phyloP scores from a whole-genome alignment of 305 asterid genomes.

The Plantago lanceolata region DNA sequence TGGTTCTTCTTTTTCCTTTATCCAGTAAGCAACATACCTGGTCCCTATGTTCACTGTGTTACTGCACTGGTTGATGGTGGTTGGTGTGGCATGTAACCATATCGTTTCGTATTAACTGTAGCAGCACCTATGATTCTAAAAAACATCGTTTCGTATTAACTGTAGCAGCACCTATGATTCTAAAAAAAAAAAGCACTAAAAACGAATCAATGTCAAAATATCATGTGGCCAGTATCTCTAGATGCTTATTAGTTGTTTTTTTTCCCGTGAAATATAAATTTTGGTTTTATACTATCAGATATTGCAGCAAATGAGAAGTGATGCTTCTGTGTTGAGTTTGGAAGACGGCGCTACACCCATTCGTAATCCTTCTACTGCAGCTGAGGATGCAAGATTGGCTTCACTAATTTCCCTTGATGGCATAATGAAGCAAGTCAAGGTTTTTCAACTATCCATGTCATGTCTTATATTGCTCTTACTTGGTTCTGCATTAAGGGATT shows the following conservation, averaged over 20 bases:
- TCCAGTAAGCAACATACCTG: not conserved
- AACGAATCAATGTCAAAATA: not conserved
- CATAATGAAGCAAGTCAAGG: conserved; percentile 93
- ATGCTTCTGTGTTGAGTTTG: conserved; percentile 61
- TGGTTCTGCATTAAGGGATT: conserved; percentile 18
- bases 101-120: no score
- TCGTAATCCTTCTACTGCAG: conserved; percentile 89
- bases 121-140: no score
- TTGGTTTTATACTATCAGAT: conserved; percentile 45
- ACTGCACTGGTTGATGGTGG: not conserved
- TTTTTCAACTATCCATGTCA: conserved; percentile 26
- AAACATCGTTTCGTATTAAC: no score
- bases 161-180: no score
- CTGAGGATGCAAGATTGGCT: conserved; percentile 97
- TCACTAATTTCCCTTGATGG: conserved; percentile 90
- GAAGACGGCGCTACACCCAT: conserved; percentile 77
- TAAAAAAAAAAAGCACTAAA: no score
- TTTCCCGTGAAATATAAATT: not conserved
- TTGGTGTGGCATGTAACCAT: not conserved
- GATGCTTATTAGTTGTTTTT: conserved; percentile 15
- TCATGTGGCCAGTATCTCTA: not conserved
- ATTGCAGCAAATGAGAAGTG: conserved; percentile 88
- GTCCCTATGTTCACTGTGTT: not conserved
- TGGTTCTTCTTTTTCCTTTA: conserved; percentile 1
- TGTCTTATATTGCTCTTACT: conserved; percentile 16